These are phyloP conservation scores for Sugiyamaella grinbergsii DNA, from an alignment of 1,139 yeast genomes.

Conservation along the genomic window DNA sequence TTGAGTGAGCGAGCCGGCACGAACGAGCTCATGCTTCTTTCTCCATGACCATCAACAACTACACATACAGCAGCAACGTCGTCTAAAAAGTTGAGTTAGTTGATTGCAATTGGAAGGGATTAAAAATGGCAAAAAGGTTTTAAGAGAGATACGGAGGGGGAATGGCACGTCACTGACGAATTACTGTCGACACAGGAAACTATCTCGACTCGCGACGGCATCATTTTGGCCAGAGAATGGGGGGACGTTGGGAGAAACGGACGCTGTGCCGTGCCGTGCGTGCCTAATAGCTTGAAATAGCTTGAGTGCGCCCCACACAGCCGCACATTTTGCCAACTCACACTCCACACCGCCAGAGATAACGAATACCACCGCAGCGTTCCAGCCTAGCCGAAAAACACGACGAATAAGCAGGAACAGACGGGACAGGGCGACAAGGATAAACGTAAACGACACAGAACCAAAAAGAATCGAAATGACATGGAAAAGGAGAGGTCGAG, in stretches of 20 bases:
- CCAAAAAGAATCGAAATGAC: too few relatives aligned
- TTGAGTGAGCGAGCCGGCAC: too few relatives aligned
- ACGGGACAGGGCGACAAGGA: background rate
- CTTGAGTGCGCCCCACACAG: background rate
- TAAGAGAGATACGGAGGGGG: too few relatives aligned
- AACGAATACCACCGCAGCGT: too few relatives aligned
- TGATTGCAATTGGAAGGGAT: constrained; percentile 3
- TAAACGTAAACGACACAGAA: too few relatives aligned
- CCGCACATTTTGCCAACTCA: constrained; percentile 6
- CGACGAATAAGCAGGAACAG: background rate
- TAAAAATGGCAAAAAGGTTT: background rate
- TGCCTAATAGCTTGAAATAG: background rate
- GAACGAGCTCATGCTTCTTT: background rate
- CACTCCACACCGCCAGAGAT: background rate
- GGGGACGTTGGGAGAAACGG: too few relatives aligned
- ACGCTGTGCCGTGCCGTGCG: background rate
- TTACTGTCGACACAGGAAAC: too few relatives aligned
- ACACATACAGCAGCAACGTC: constrained; percentile 43
- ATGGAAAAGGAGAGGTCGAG: too few relatives aligned
- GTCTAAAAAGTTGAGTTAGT: constrained; percentile 30
- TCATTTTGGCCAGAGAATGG: too few relatives aligned
- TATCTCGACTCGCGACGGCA: too few relatives aligned
- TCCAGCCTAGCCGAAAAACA: background rate
- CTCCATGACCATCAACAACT: background rate
- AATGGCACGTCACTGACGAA: too few relatives aligned